Evolutionary conservation across 2,329 filamentous ascomycete species (phyloP), one percentile per base, ranked within the genome.

Genomic region (Apiospora phragmitis): DNA sequence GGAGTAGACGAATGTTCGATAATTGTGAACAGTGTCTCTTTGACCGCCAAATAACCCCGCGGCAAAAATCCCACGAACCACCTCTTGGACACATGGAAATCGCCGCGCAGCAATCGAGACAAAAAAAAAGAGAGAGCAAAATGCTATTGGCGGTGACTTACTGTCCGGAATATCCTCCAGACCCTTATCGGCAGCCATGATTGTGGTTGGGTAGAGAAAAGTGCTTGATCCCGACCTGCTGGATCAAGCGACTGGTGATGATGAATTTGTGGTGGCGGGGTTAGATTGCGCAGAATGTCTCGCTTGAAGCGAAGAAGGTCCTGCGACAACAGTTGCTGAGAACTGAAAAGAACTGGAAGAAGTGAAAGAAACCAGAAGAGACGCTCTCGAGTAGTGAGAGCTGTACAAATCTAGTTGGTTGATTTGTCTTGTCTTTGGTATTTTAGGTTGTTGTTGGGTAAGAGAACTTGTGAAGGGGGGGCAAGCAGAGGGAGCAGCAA

Each of bases 111-210:
- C 55, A 35, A 38, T 21, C 55, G 14, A 16, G 24, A n/a, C n/a
- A 6, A 47, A 14, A 32, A 67, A 14, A 45, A 29, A 18, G n/a
- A 3, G 38, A 7, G n/a, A 7, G 14, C 21, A 14, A 24, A 4
- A 11, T 65, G 65, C 9, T 12, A 16, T 21, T 35, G 65, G 42
- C 7, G 32, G n/a, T 21, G 16, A 68, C 94, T 88, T 89, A 97
- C 94, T 90, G 89, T 97, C 94, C 84, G 94, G 92, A 87, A 97
- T 92, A 85, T 98, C 95, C 90, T 98, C 95, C 88, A 98, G 94
- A 90, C 95, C 95, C 90, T 97, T 97, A 81, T 94, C 93, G 84
- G 92, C 91, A 94, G 95, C 95, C 95, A 98, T 98, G 90, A 93
- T 98, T 95, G 94, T 91, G 91, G 87, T 88, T 86, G 80, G 29